A percentile compares a stretch with the other conserved stretches of the same genome.
These are phyloP conservation scores for Candida ascalaphidarum DNA, from an alignment of 805 yeast species.

Conservation along the genomic window DNA sequence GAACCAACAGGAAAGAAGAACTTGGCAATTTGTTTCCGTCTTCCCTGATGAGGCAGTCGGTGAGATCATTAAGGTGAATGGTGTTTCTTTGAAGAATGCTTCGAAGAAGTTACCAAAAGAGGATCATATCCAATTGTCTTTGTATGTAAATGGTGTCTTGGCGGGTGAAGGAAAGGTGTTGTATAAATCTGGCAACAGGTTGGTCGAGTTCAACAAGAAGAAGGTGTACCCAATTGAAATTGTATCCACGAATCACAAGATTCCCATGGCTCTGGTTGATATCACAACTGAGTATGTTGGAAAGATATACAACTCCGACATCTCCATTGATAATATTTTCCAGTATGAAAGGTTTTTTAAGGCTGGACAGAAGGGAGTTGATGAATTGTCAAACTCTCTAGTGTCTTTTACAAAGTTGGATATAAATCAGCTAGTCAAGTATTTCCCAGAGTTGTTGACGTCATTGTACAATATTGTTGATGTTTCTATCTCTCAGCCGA, in stretches of 20 bases:
- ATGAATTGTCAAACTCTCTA: slow-evolving; percentile 40
- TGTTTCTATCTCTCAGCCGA: slow-evolving; percentile 14
- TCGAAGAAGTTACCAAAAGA: slow-evolving; percentile 30
- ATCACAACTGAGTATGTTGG: slow-evolving; percentile 63
- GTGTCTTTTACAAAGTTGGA: slow-evolving; percentile 45
- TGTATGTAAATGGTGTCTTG: slow-evolving; percentile 55
- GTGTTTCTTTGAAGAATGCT: slow-evolving; percentile 36
- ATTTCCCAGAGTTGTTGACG: slow-evolving; percentile 49
- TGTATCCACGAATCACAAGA: slow-evolving; percentile 24
- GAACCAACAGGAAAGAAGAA: slow-evolving; percentile 40
- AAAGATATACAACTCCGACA: slow-evolving; percentile 50
- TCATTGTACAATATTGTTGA: slow-evolving; percentile 26
- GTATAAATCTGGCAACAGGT: slow-evolving; percentile 37
- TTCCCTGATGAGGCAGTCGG: slow-evolving; percentile 64
- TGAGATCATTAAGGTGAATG: slow-evolving; percentile 59
- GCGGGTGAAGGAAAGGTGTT: slow-evolving; percentile 52
- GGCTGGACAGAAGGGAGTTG: slow-evolving; percentile 28
- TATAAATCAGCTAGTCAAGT: slow-evolving; percentile 44
- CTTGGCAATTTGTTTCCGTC: slow-evolving; percentile 71
- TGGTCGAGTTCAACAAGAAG: slow-evolving; percentile 38
- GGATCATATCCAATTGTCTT: slow-evolving; percentile 46
- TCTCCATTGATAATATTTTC: slow-evolving; percentile 44
- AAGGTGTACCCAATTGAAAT: slow-evolving; percentile 38
- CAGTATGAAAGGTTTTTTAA: slow-evolving; percentile 44
- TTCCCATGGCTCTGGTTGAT: slow-evolving; percentile 41